These are phyloP conservation scores for Ilyonectria mors-panacis DNA, from an alignment of 2,329 filamentous ascomycete genomes.

Conservation along the genomic window DNA sequence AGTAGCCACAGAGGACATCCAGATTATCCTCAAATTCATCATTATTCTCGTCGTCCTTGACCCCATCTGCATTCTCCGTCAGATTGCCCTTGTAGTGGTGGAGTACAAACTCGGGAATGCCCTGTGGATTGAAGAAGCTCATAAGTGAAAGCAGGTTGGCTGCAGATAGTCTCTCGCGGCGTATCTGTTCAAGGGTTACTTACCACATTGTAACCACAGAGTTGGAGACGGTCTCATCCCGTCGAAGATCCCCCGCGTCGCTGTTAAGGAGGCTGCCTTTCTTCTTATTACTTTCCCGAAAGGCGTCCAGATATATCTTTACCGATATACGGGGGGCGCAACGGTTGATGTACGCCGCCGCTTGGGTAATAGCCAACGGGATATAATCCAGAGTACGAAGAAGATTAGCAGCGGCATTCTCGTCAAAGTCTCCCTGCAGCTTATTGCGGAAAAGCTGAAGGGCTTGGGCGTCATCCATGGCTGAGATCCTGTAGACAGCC, in stretches of 20 bases:
- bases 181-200: constrained; percentile 33
- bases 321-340: too few relatives aligned
- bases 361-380: too few relatives aligned
- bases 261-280: too few relatives aligned
- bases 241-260: too few relatives aligned
- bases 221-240: too few relatives aligned
- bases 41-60: background rate
- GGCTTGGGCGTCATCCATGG: background rate
- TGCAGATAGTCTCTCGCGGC: constrained; percentile 6
- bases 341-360: too few relatives aligned
- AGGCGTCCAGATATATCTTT: too few relatives aligned
- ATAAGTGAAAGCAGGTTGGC: constrained; percentile 28
- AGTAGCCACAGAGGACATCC: too few relatives aligned
- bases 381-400: too few relatives aligned
- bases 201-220: constrained; percentile 23
- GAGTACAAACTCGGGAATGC: constrained; percentile 26
- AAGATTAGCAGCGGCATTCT: constrained; percentile 32
- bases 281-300: too few relatives aligned
- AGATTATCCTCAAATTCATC: too few relatives aligned
- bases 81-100: constrained; percentile 3
- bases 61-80: too few relatives aligned
- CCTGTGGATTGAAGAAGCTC: constrained; percentile 35
- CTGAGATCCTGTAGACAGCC: background rate
- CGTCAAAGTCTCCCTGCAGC: constrained; percentile 43
- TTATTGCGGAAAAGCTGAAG: constrained; percentile 41